Conservation (phyloP, 495 filamentous ascomycete species). For the Annulohypoxylon moriforme region DNA sequence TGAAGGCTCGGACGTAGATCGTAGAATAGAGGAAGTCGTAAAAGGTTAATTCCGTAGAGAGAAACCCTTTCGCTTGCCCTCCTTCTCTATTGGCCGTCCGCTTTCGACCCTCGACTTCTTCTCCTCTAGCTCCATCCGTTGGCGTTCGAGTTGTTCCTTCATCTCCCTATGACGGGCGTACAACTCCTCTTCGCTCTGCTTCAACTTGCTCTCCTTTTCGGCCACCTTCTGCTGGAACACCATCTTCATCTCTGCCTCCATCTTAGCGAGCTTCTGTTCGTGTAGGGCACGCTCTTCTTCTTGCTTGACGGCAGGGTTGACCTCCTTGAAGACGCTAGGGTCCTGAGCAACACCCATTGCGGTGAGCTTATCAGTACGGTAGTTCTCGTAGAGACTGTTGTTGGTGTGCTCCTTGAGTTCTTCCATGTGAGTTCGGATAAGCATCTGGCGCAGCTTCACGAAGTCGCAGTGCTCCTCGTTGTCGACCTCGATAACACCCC, state of each 20-base stretch:
- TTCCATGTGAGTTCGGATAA: constrained; percentile 99
- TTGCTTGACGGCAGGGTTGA: constrained; percentile 99
- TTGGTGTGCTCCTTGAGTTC: constrained; percentile 99
- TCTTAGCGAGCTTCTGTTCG: constrained; percentile 99
- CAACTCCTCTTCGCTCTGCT: constrained; percentile 98
- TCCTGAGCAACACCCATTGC: constrained; percentile 98
- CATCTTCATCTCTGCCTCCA: constrained; percentile 99
- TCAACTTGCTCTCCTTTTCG: constrained; percentile 99
- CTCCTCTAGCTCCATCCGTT: constrained; percentile 93
- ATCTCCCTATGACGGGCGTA: constrained; percentile 98
- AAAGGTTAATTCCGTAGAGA: constrained; percentile 81
- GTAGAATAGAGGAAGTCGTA: constrained; percentile 50
- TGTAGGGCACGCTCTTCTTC: constrained; percentile 97
- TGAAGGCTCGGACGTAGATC: constrained; percentile 58
- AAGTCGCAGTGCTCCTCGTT: constrained; percentile 99
- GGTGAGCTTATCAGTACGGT: constrained; percentile 98
- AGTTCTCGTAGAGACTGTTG: constrained; percentile 98
- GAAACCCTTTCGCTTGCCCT: constrained; percentile 97
- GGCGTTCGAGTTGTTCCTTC: constrained; percentile 98
- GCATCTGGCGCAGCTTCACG: constrained; percentile 99
- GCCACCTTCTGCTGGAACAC: constrained; percentile 99
- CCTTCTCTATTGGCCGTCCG: constrained; percentile 94
- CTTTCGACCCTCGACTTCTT: constrained; percentile 95
- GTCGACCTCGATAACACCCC: constrained; percentile 99
- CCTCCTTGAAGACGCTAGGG: constrained; percentile 99